Conservation (phyloP, 352 stramenopile genomes). For the Globisporangium lucens region DNA sequence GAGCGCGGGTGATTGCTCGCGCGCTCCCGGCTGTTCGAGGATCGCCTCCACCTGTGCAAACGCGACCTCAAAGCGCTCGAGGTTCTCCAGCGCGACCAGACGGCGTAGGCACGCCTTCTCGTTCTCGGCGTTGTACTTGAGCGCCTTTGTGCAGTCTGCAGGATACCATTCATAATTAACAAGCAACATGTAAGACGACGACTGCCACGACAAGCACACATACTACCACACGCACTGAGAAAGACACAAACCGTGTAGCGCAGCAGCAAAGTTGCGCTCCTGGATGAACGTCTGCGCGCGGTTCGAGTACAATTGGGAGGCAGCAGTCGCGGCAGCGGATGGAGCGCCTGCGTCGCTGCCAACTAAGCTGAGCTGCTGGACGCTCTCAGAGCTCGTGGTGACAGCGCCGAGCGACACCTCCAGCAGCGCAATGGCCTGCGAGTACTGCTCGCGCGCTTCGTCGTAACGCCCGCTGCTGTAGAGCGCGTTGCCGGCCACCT, state of each 20-base stretch:
- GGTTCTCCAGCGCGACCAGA: constrained; percentile 65
- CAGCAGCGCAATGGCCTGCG: constrained; percentile 34
- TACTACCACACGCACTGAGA: background rate
- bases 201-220: background rate
- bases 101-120: constrained; percentile 65
- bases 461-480: constrained; percentile 59
- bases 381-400: background rate
- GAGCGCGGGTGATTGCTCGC: constrained; percentile 20
- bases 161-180: background rate
- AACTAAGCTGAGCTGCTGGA: background rate
- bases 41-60: constrained; percentile 42
- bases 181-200: background rate
- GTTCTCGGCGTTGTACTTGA: constrained; percentile 51
- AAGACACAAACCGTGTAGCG: constrained; percentile 40
- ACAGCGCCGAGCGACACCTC: constrained; percentile 4
- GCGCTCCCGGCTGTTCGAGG: constrained; percentile 24
- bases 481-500: constrained; percentile 42
- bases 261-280: constrained; percentile 64
- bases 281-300: constrained; percentile 68
- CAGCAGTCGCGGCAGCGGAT: constrained; percentile 10
- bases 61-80: constrained; percentile 74
- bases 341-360: background rate
- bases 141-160: constrained; percentile 48
- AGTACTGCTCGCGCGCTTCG: constrained; percentile 49
- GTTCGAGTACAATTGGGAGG: constrained; percentile 58